These are phyloP conservation scores for Amborella trichopoda DNA, from an alignment of 164 flowering plant genomes.

Conservation along the genomic window DNA sequence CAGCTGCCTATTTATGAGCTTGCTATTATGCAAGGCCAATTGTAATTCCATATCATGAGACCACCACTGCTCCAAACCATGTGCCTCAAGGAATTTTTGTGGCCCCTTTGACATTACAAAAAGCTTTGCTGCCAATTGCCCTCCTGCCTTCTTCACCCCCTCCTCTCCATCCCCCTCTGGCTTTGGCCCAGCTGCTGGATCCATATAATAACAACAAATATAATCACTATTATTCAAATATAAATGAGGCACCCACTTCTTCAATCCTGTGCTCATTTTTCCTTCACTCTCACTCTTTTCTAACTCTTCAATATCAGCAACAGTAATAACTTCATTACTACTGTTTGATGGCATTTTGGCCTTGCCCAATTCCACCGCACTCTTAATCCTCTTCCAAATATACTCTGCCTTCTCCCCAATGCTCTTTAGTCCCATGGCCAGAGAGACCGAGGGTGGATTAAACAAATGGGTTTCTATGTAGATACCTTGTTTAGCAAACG, in stretches of 20 bases:
- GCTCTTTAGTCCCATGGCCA: conserved; percentile 62
- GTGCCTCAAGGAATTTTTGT: conserved; percentile 87
- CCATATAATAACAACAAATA: conserved; percentile 70
- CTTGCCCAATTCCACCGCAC: conserved; percentile 1
- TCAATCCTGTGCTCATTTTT: conserved; percentile 9
- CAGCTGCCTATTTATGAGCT: conserved; percentile 68
- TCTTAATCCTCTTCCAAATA: conserved; percentile 57
- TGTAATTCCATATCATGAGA: conserved; percentile 78
- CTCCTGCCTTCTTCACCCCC: too few species aligned
- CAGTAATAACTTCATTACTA: conserved; percentile 12
- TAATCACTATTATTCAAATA: conserved; percentile 92
- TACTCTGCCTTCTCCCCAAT: conserved; percentile 66
- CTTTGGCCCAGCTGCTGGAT: conserved; percentile 31
- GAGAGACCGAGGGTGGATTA: conserved; percentile 90
- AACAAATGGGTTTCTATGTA: conserved; percentile 85
- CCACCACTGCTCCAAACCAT: conserved; percentile 97
- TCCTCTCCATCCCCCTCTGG: conserved; percentile 20
- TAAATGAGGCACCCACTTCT: conserved; percentile 61
- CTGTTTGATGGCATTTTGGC: conserved; percentile 48
- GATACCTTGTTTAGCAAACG: conserved; percentile 71
- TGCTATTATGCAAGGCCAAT: conserved; percentile 51
- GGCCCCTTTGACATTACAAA: conserved; percentile 82
- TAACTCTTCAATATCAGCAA: conserved; percentile 7
- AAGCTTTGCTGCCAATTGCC: conserved; percentile 52
- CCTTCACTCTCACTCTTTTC: conserved; percentile 3